These are phyloP conservation scores for Cladosporium sp. DNA, from an alignment of 2,329 filamentous ascomycete species.

Conservation along the genomic window DNA sequence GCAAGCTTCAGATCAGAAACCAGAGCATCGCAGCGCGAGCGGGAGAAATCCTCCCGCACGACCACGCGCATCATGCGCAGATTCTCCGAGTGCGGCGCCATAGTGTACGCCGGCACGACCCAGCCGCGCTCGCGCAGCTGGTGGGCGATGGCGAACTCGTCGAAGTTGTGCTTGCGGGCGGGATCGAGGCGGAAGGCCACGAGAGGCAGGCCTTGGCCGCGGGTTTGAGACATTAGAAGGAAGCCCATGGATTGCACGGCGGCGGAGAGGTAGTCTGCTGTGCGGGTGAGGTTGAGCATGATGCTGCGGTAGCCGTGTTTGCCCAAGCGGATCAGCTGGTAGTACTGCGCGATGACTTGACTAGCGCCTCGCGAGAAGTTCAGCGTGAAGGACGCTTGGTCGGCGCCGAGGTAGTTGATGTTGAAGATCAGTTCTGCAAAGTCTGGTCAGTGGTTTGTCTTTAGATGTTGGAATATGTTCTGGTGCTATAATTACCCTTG, in stretches of 20 bases:
- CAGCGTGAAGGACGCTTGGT: conserved; percentile 91
- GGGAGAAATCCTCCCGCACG: conserved; percentile 86
- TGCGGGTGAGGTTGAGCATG: conserved; percentile 89
- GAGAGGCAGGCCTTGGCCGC: conserved; percentile 75
- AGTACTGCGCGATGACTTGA: conserved; percentile 95
- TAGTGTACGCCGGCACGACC: conserved; percentile 95
- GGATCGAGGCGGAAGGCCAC: conserved; percentile 79
- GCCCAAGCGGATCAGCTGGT: conserved; percentile 90
- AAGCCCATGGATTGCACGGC: conserved; percentile 73
- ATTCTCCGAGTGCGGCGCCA: conserved; percentile 80
- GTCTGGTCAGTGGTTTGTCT: too few species aligned
- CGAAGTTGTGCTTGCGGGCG: conserved; percentile 49
- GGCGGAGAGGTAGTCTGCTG: conserved; percentile 77
- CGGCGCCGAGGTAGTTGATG: conserved; percentile 96
- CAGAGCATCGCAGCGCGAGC: conserved; percentile 73
- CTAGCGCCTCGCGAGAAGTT: conserved; percentile 96
- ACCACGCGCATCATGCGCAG: conserved; percentile 92
- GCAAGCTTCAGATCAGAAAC: conserved; percentile 75
- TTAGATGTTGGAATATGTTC: not conserved
- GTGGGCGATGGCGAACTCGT: conserved; percentile 63
- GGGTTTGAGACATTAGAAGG: conserved; percentile 78
- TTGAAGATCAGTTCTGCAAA: conserved; percentile 82
- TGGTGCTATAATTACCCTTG: conserved; percentile 38
- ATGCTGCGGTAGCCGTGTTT: conserved; percentile 89
- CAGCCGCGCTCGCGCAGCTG: conserved; percentile 82